Evolutionary conservation across 2,329 filamentous ascomycete species (phyloP).

Genomic region (Talaromyces sp.): DNA sequence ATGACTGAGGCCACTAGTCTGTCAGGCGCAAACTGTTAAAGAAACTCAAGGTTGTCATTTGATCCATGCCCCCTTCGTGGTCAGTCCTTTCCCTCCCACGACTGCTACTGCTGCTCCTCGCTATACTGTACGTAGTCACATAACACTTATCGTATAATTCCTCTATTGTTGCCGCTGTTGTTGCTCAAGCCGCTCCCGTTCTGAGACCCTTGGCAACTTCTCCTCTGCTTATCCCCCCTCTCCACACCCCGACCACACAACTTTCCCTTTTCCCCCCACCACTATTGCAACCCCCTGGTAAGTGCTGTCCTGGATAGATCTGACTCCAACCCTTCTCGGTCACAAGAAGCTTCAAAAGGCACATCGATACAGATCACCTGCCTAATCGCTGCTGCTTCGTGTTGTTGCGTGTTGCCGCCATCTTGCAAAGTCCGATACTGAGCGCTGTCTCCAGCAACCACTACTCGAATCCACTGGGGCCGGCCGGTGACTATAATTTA

Average conservation of each 20-base stretch:
- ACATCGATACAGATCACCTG: neutral
- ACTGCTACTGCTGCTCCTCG: neutral
- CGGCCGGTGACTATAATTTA: constrained; percentile 7
- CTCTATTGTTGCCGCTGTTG: neutral
- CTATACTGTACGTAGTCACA: neutral
- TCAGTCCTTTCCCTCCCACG: neutral
- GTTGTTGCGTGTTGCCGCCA: neutral
- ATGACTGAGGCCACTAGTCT: neutral
- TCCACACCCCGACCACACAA: constrained; percentile 10
- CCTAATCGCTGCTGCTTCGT: neutral
- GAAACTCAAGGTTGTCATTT: neutral
- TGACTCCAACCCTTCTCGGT: neutral
- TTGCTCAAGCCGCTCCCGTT: neutral
- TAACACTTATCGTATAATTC: neutral
- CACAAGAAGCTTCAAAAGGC: neutral
- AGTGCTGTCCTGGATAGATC: neutral
- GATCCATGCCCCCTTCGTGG: neutral
- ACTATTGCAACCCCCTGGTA: constrained; percentile 3
- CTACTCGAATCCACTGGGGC: neutral
- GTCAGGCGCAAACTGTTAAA: neutral
- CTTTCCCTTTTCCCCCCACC: neutral
- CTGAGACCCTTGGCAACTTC: constrained; percentile 4
- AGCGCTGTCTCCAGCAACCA: neutral
- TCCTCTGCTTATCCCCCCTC: neutral
- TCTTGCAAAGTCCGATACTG: neutral